These are phyloP conservation scores for Termitomyces sp. DNA, from an alignment of 768 basidiomycete genomes.

Conservation along the genomic window DNA sequence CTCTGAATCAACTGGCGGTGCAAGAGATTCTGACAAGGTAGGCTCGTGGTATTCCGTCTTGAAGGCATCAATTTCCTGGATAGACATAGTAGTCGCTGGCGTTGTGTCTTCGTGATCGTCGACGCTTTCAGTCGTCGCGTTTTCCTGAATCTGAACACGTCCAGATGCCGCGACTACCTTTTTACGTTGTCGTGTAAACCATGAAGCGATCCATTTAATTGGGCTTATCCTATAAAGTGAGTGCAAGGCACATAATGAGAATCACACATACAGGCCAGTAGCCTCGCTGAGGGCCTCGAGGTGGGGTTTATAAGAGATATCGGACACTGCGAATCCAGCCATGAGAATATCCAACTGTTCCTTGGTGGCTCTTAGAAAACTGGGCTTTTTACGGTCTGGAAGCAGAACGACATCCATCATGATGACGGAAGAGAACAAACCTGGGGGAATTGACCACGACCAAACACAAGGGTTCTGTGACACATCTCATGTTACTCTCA, in stretches of 20 bases:
- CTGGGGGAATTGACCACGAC: background rate
- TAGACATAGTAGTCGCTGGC: constrained; percentile 1
- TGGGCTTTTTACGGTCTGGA: constrained; percentile 11
- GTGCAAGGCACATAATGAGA: background rate
- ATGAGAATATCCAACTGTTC: constrained; percentile 24
- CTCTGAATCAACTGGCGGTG: background rate
- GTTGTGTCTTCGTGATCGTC: background rate
- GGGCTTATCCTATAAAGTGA: constrained; percentile 17
- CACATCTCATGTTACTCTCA: background rate
- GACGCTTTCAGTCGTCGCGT: background rate
- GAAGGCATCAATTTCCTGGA: constrained; percentile 9
- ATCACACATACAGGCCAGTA: constrained; percentile 30
- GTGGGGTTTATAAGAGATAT: constrained; percentile 17
- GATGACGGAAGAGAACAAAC: background rate
- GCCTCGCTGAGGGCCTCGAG: constrained; percentile 23
- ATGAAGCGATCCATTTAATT: constrained; percentile 31
- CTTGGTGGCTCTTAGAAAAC: constrained; percentile 20
- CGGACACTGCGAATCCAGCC: constrained; percentile 20
- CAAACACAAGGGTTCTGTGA: background rate
- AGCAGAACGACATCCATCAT: constrained; percentile 11
- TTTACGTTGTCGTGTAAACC: constrained; percentile 27
- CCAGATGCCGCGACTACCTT: constrained; percentile 19
- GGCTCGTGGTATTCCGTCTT: constrained; percentile 8
- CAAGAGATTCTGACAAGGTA: background rate
- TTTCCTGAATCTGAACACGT: background rate